phyloP scores from a whole-genome alignment of 1,139 yeast genomes.

The Hanseniaspora sp. region DNA sequence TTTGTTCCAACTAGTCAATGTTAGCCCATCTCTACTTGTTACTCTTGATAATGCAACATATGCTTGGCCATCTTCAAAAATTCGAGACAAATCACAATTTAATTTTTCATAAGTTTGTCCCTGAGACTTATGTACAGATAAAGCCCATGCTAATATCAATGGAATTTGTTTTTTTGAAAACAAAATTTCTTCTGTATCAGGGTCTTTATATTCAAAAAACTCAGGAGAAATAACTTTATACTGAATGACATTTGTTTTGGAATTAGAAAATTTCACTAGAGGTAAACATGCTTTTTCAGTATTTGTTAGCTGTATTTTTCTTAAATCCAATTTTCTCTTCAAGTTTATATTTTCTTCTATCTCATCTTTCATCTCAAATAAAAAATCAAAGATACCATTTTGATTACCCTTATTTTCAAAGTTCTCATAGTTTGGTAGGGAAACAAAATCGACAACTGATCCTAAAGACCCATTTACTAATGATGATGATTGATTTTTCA shows the following conservation, averaged over 20 bases:
- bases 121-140: constrained; percentile 90
- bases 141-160: constrained; percentile 82
- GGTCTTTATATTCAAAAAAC: constrained; percentile 58
- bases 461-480: constrained; percentile 92
- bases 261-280: constrained; percentile 58
- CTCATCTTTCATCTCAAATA: constrained; percentile 32
- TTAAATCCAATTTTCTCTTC: neutral
- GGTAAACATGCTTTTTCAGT: constrained; percentile 37
- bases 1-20: constrained; percentile 57
- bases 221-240: constrained; percentile 55
- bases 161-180: constrained; percentile 66
- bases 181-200: constrained; percentile 40
- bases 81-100: constrained; percentile 66
- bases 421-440: constrained; percentile 20
- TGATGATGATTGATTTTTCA: constrained; percentile 76
- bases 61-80: constrained; percentile 90
- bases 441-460: constrained; percentile 57
- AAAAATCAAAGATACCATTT: constrained; percentile 21
- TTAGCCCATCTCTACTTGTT: constrained; percentile 64
- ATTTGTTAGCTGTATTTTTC: neutral
- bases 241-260: constrained; percentile 32
- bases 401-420: neutral
- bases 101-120: constrained; percentile 81
- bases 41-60: constrained; percentile 90
- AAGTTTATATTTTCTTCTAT: constrained; percentile 19